Evolutionary conservation across 2,329 filamentous ascomycete species (phyloP).

Genomic region (Coniosporium tulheliwenetii): DNA sequence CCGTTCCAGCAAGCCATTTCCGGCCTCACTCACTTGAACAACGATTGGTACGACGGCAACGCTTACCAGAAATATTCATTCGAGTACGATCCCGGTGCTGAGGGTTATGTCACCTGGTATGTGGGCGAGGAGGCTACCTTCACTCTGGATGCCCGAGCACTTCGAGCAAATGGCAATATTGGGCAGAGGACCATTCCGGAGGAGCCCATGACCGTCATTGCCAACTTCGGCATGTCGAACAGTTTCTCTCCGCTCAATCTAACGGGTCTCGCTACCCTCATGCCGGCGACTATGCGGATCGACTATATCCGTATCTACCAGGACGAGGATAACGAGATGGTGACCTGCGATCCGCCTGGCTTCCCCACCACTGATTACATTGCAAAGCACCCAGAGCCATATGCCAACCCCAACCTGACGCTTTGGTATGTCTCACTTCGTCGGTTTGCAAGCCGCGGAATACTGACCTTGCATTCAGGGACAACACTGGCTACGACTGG

Average conservation of each 20-base stretch:
- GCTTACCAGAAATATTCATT: conserved; percentile 48
- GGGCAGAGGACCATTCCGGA: conserved; percentile 48
- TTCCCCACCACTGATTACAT: conserved; percentile 57
- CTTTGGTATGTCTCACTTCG: conserved; percentile 31
- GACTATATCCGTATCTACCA: conserved; percentile 61
- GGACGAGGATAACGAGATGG: conserved; percentile 37
- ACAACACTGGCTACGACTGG: conserved; percentile 38
- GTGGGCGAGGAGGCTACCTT: conserved; percentile 50
- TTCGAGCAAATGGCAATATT: conserved; percentile 55
- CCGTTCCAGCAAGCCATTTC: conserved; percentile 49
- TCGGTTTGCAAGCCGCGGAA: conserved; percentile 1
- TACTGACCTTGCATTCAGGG: conserved; percentile 14
- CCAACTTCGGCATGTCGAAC: conserved; percentile 56
- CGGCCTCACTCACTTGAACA: conserved; percentile 44
- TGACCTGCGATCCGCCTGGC: conserved; percentile 53
- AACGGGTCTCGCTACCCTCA: conserved; percentile 34
- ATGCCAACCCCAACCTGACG: conserved; percentile 49
- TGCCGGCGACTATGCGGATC: conserved; percentile 51
- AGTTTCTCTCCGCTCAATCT: conserved; percentile 49
- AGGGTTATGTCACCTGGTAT: conserved; percentile 52
- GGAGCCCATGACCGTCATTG: conserved; percentile 51
- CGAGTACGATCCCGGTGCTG: conserved; percentile 44
- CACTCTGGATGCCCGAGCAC: conserved; percentile 42
- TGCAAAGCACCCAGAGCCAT: conserved; percentile 41
- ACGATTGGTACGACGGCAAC: conserved; percentile 50